Base-by-base conservation (phyloP, 177 flowering plant genomes). In the Vitis hybrid region DNA sequence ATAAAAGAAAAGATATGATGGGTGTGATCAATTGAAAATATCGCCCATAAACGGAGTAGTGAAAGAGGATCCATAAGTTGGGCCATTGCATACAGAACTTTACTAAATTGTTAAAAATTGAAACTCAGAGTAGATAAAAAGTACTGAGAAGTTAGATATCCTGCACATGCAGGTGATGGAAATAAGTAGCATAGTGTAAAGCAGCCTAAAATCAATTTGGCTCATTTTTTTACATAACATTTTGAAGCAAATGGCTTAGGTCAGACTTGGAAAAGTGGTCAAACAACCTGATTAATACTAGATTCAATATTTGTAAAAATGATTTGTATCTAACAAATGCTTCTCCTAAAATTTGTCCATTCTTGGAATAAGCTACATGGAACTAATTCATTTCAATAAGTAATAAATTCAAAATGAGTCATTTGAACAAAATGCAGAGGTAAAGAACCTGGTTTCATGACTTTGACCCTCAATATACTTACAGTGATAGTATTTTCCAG, bases 401-500 rank as follows among this genome's bases (percentile, higher is more conserved):
- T 21, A 23, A 60, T 21, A 9, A 17, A 21, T n/a, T 18, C 2
- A 56, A 56, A 56, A 56, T 5, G 4, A 17, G 18, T 18, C 60
- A 8, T 10, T n/a, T 21, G 7, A 11, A n/a, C 59, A 52, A 66
- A 23, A 66, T 66, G 62, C 52, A 17, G 57, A 32, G 11, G 19
- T 52, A 34, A 64, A 15, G 56, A 18, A 21, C 23, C 23, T 19
- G 21, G 12, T 64, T 11, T 21, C 26, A 32, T 2, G 13, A 32
- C n/a, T 51, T 30, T 13, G 34, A 52, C 50, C 14, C 56, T 9
- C 9, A 40, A 40, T 40, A 40, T 21, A 83, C 99, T 87, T 81
- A 95, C 99, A 93, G 67, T 95, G 98, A 75, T 95, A 95, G 68
- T 95, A 95, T 83, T 95, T 95, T 79, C 98, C 99, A 60, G 98